Evolutionary conservation across 2,329 filamentous ascomycete species (phyloP).

Genomic region (Penicillium sp.): DNA sequence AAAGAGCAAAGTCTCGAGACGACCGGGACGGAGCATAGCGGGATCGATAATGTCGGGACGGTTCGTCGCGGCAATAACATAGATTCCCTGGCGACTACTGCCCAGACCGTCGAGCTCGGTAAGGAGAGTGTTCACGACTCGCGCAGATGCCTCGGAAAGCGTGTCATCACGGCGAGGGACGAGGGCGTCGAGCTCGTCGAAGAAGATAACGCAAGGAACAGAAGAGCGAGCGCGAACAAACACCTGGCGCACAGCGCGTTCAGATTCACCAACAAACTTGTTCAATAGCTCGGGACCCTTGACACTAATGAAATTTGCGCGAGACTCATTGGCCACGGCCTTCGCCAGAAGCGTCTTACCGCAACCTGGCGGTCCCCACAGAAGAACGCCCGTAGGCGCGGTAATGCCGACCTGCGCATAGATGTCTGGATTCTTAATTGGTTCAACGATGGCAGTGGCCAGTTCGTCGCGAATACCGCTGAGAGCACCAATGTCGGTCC

Average conservation of each 20-base stretch:
- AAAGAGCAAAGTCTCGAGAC: constrained; percentile 83
- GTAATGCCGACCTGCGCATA: constrained; percentile 76
- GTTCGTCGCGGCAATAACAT: constrained; percentile 93
- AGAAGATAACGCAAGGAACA: constrained; percentile 92
- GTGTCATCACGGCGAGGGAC: constrained; percentile 78
- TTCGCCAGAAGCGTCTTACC: constrained; percentile 96
- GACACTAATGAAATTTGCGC: constrained; percentile 97
- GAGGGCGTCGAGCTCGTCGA: constrained; percentile 93
- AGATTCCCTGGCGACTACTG: constrained; percentile 75
- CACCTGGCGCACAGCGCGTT: constrained; percentile 86
- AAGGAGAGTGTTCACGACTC: constrained; percentile 91
- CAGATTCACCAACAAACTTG: constrained; percentile 96
- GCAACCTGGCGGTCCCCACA: constrained; percentile 95
- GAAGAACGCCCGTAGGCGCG: constrained; percentile 78
- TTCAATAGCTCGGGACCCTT: constrained; percentile 95
- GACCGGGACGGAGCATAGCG: constrained; percentile 87
- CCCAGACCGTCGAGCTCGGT: constrained; percentile 86
- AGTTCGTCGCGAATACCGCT: constrained; percentile 75
- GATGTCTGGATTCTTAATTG: constrained; percentile 75
- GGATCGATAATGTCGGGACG: constrained; percentile 94
- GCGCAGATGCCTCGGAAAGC: constrained; percentile 75
- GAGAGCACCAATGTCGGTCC: constrained; percentile 87
- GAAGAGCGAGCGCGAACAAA: constrained; percentile 84
- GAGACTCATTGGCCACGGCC: constrained; percentile 90
- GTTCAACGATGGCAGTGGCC: constrained; percentile 79